Evolutionary conservation across 2,329 filamentous ascomycete genomes (phyloP).

Genomic region (Colletotrichum musae): DNA sequence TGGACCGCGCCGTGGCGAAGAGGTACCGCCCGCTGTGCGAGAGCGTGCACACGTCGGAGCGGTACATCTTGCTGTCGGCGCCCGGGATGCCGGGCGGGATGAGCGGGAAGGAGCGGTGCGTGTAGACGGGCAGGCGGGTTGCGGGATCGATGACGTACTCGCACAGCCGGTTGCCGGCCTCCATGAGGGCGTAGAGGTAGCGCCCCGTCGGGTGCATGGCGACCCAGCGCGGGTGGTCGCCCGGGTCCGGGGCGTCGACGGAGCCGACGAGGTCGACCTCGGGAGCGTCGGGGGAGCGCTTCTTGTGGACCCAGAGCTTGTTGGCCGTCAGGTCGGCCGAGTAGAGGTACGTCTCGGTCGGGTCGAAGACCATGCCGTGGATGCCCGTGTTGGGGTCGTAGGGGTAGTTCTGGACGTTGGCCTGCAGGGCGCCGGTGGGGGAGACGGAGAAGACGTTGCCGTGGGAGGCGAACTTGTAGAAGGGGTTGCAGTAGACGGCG

Average conservation of each 20-base stretch:
- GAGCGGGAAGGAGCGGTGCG: conserved; percentile 81
- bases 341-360: conserved; percentile 81
- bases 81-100: conserved; percentile 79
- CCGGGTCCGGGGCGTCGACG: conserved; percentile 77
- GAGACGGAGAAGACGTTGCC: conserved; percentile 82
- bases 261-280: conserved; percentile 73
- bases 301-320: conserved; percentile 88
- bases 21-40: conserved; percentile 80
- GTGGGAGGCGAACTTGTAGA: conserved; percentile 87
- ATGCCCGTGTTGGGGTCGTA: conserved; percentile 80
- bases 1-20: conserved; percentile 87
- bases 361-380: conserved; percentile 87
- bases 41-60: conserved; percentile 86
- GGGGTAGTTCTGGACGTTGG: conserved; percentile 80
- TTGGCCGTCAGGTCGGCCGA: conserved; percentile 84
- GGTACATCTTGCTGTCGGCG: conserved; percentile 74
- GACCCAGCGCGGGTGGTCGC: conserved; percentile 90
- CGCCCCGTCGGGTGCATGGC: conserved; percentile 84
- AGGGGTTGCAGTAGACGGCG: conserved; percentile 90
- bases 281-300: conserved; percentile 55
- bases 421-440: conserved; percentile 68
- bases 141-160: conserved; percentile 84
- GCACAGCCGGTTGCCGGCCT: conserved; percentile 87
- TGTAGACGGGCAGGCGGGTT: conserved; percentile 84
- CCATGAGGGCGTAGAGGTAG: conserved; percentile 90